Evolutionary conservation across 768 basidiomycete genomes (phyloP).

Genomic region (Mrakia gelida): DNA sequence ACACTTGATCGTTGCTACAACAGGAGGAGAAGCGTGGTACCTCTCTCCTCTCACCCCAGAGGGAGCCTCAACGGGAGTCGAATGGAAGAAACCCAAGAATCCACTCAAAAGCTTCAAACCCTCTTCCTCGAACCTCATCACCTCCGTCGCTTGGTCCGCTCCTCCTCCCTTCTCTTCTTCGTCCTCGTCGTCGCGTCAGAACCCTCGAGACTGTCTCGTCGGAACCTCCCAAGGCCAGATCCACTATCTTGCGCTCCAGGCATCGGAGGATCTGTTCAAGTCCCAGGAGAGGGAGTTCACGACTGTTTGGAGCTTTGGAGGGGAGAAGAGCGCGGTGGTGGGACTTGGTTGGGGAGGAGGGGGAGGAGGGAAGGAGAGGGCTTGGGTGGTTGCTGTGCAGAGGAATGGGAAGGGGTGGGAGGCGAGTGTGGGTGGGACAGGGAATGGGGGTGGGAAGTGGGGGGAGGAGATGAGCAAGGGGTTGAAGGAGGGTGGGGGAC

Average conservation of each 20-base stretch:
- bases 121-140: constrained; percentile 55
- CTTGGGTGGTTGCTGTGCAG: constrained; percentile 75
- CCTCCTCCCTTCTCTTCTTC: constrained; percentile 53
- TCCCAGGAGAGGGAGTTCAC: constrained; percentile 44
- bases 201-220: constrained; percentile 12
- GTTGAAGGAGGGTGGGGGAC: not conserved
- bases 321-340: constrained; percentile 10
- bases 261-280: constrained; percentile 36
- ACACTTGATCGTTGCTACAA: constrained; percentile 80
- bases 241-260: constrained; percentile 12
- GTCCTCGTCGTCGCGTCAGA: constrained; percentile 53
- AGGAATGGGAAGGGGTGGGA: constrained; percentile 65
- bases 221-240: constrained; percentile 14
- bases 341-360: constrained; percentile 19
- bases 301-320: constrained; percentile 2
- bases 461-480: constrained; percentile 18
- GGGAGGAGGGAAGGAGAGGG: constrained; percentile 41
- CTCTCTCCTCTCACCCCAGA: constrained; percentile 51
- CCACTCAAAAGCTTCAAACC: constrained; percentile 75
- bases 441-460: constrained; percentile 18
- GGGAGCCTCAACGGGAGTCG: not conserved
- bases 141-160: constrained; percentile 86
- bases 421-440: not conserved
- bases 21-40: constrained; percentile 91
- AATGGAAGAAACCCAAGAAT: constrained; percentile 24